Conservation (phyloP, 2,329 filamentous ascomycete species). For the Cryphonectria nitschkei region DNA sequence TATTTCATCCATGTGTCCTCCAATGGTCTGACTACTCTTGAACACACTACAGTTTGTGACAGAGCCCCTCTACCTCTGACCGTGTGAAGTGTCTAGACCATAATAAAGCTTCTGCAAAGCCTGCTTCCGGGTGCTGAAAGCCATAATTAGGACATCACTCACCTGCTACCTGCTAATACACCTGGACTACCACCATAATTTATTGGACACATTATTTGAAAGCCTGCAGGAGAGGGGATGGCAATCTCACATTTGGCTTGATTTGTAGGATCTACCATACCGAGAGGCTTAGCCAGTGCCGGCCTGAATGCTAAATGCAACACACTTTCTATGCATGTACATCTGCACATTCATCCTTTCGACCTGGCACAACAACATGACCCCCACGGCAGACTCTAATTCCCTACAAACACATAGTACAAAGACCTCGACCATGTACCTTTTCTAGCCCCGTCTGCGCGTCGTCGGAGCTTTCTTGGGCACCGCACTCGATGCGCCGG, state of each 20-base stretch:
- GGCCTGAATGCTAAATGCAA: conserved; percentile 16
- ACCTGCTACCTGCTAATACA: too few relatives aligned
- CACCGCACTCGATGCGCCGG: conserved; percentile 31
- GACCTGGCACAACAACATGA: neutral
- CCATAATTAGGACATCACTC: too few relatives aligned
- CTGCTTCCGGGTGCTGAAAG: too few relatives aligned
- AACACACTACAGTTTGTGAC: too few relatives aligned
- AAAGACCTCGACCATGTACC: neutral
- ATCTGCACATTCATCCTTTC: conserved; percentile 15
- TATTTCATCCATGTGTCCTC: neutral
- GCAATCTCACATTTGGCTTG: conserved; percentile 15
- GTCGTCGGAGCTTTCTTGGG: conserved; percentile 48
- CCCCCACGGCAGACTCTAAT: neutral
- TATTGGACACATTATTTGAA: neutral
- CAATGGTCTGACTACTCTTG: too few relatives aligned
- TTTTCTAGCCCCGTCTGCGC: conserved; percentile 43
- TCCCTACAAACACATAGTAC: neutral
- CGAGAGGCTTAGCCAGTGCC: conserved; percentile 3
- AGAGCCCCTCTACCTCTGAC: too few relatives aligned
- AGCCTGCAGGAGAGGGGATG: neutral
- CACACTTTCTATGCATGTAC: neutral
- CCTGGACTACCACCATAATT: neutral
- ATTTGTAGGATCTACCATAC: conserved; percentile 22
- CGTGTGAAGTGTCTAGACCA: too few relatives aligned
- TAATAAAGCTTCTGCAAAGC: too few relatives aligned